Conservation (phyloP, 2,329 filamentous ascomycete species). For the Pseudocercospora fuligena region DNA sequence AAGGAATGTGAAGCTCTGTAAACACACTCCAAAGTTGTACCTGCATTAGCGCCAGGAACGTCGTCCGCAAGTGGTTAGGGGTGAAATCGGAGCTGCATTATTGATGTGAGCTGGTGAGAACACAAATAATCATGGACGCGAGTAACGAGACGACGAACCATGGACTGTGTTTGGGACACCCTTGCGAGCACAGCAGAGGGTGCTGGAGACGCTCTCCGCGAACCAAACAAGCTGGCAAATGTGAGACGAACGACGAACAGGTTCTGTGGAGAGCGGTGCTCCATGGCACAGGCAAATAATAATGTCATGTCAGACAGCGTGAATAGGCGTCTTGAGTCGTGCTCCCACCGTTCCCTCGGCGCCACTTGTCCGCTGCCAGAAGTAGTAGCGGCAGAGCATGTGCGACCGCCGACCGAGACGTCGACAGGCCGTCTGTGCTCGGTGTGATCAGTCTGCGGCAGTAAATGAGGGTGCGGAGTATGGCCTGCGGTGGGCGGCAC, state of each 20-base stretch:
- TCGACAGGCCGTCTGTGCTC: not conserved
- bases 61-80: not conserved
- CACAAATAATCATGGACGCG: not conserved
- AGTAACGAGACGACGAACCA: not conserved
- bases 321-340: not conserved
- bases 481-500: not conserved
- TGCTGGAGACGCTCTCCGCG: not conserved
- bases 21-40: not conserved
- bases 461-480: constrained; percentile 4
- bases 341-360: not conserved
- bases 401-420: not conserved
- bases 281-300: constrained; percentile 1
- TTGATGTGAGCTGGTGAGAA: not conserved
- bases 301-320: not conserved
- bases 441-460: not conserved
- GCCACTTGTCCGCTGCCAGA: too few relatives aligned
- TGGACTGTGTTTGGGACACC: not conserved
- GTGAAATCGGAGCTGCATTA: not conserved
- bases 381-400: not conserved
- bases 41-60: constrained; percentile 10
- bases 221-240: not conserved
- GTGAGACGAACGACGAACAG: constrained; percentile 13
- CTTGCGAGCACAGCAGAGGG: constrained; percentile 1
- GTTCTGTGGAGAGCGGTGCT: constrained; percentile 7
- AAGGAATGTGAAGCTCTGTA: constrained; percentile 1